These are phyloP conservation scores for Solanum bukasovii DNA, from an alignment of 257 asterid genomes.

Conservation along the genomic window DNA sequence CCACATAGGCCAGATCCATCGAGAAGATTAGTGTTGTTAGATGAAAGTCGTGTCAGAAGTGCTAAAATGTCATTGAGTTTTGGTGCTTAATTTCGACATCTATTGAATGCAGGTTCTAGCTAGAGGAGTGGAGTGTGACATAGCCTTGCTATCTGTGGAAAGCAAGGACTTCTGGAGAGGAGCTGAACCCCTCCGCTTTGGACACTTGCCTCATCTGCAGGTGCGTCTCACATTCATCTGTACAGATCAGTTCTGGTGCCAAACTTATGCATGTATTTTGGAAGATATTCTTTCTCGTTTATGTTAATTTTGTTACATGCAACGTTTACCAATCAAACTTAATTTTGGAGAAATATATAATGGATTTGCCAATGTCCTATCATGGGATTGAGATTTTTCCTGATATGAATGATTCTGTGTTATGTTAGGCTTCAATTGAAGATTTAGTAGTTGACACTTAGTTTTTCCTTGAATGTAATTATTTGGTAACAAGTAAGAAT, in stretches of 20 bases:
- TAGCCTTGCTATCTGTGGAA: slow-evolving; percentile 84
- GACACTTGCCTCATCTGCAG: slow-evolving; percentile 77
- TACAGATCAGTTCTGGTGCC: background rate
- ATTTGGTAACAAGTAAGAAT: background rate
- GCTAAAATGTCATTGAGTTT: background rate
- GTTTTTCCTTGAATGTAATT: background rate
- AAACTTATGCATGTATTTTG: background rate
- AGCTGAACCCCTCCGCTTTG: slow-evolving; percentile 68
- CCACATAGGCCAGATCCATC: background rate
- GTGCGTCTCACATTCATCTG: slow-evolving; percentile 20
- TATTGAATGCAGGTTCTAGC: slow-evolving; percentile 57
- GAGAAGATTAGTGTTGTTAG: background rate
- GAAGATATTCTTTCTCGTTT: background rate
- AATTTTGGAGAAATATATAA: background rate
- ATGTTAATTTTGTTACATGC: background rate
- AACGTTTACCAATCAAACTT: background rate
- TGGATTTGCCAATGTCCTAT: background rate
- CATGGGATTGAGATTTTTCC: background rate
- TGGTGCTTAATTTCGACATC: background rate
- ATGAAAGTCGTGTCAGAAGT: background rate
- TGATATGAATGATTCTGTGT: background rate
- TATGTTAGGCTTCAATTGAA: background rate
- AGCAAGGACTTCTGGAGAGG: slow-evolving; percentile 79
- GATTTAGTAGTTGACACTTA: background rate
- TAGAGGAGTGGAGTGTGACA: slow-evolving; percentile 83